Base-by-base conservation (phyloP, 805 yeast species). In the Tetrapisispora phaffii region DNA sequence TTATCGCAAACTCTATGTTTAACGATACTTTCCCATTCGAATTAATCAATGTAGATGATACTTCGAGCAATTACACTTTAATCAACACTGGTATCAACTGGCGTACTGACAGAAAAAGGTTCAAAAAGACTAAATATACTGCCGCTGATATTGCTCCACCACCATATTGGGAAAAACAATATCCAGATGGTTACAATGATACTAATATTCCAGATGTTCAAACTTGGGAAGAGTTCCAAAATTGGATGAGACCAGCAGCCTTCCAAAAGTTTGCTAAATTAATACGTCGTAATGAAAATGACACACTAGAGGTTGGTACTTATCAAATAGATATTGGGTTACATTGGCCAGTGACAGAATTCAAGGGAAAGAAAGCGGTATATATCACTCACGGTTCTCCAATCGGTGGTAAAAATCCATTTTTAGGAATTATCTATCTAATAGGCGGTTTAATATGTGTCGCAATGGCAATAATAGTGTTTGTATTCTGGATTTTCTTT, bases 231-330 rank as follows among this genome's bases (percentile, higher is more conserved):
- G 80, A 80, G 52, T 76, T 90, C 55, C 96, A 88, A 69, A 90
- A 88, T 63, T 90, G 98, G 98, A 90, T 90, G 97, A 78, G 95
- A 57, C 80, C 90, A 2, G 80, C 89, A 7, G 93, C 86, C 0
- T 69, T 85, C 48, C 75, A 89, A 16, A 67, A 71, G 19, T 82
- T 82, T 60, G 75, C 80, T 51, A 84, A 83, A 61, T 63, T 85
- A 61, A 77, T 77, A 10, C 70, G 76, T 44, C 72, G 85, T 59
- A 83, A 82, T 57, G 79, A 76, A 48, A 58, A 77, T 40, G 80
- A 77, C 34, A 63, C 65, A 1, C 62, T 84, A 49, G 57, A 63
- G 12, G 67, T 69, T 5, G 93, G 93, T 34, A 70, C 70, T 12
- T 85, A 84, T 57, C 78, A 82, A 61, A 67, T 81, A 19, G 66